Evolutionary conservation across 129 eudicot species (phyloP), one percentile per base, ranked within the genome.

Genomic region (Pseudognaphalium luteoalbum): DNA sequence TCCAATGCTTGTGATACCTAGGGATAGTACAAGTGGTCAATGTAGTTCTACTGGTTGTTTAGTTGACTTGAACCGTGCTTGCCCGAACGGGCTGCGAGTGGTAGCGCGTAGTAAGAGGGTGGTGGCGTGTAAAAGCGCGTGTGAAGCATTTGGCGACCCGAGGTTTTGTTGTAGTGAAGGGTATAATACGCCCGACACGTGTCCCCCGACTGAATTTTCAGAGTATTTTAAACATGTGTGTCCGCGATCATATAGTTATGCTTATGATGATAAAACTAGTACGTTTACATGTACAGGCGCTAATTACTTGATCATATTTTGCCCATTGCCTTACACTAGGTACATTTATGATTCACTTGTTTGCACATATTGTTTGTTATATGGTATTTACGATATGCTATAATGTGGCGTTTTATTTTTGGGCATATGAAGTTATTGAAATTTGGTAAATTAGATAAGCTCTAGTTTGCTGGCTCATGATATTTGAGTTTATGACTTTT

Each of bases 51-150:
- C 98, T 6, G 98, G 98, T 28, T 92, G 98, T 75, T 76, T 87
- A 51, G 88, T 86, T 65, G 96, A 92, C 41, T 41, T 92, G 74
- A 92, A 92, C 87, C 83, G 90, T 57, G 89, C 84, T n/a, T 92
- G 98, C 35, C 98, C 96, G 7, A 37, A 71, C 20, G 90, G 57
- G 19, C 76, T 92, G 56, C 17, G 44, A 64, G 69, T 64, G 74
- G 96, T 90, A 83, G 73, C 81, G 81, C 82, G 81, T 25, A 82
- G 87, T 29, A 35, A 80, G 65, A 66, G 80, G 56, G 81, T 88
- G 54, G 90, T 91, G 60, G 97, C 97, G 54, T 91, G 97, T 74
- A 91, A 78, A 88, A 92, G 97, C 84, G 97, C 97, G 78, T 90
- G 98, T 68, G 98, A 88, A 85, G 94, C 96, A 70, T 92, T 88